Percentiles rank a stretch among this genome's conserved stretches.
phyloP scores from a whole-genome alignment of 768 basidiomycete genomes.

The Chalciporus pseudorubinellus region DNA sequence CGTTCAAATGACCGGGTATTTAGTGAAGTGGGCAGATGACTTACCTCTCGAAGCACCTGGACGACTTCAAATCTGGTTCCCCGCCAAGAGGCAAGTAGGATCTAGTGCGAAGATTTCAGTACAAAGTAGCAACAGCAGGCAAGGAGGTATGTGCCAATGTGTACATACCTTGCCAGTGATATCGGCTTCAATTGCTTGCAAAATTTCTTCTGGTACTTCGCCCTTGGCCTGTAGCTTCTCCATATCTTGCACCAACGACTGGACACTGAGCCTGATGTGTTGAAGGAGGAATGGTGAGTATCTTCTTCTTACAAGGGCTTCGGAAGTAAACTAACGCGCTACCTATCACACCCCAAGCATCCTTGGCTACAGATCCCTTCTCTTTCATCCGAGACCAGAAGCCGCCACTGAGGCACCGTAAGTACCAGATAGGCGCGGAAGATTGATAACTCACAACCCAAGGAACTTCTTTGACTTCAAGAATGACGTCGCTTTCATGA shows the following conservation, averaged over 20 bases:
- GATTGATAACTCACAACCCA: conserved; percentile 64
- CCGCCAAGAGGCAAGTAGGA: conserved; percentile 96
- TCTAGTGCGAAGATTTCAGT: conserved; percentile 39
- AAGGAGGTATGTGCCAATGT: background rate
- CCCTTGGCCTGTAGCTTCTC: conserved; percentile 86
- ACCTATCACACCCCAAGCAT: conserved; percentile 94
- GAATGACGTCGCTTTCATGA: conserved; percentile 88
- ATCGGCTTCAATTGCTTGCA: conserved; percentile 86
- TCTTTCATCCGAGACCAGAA: conserved; percentile 95
- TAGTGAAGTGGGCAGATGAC: conserved; percentile 6
- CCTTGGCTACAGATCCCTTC: conserved; percentile 89
- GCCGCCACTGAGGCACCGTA: conserved; percentile 55
- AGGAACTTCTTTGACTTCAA: conserved; percentile 90
- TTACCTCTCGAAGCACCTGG: conserved; percentile 77
- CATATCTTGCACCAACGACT: conserved; percentile 63
- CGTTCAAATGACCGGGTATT: background rate
- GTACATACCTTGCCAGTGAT: conserved; percentile 78
- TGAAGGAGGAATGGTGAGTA: conserved; percentile 47
- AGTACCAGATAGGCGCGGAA: conserved; percentile 3
- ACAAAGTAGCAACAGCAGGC: background rate
- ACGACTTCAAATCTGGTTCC: conserved; percentile 94
- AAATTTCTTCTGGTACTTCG: conserved; percentile 82
- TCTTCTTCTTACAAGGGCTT: conserved; percentile 45
- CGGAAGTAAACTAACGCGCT: conserved; percentile 69
- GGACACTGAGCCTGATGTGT: conserved; percentile 23